Evolutionary conservation across 306 rosid genomes (phyloP).

Genomic region (Cucumis hystrix): DNA sequence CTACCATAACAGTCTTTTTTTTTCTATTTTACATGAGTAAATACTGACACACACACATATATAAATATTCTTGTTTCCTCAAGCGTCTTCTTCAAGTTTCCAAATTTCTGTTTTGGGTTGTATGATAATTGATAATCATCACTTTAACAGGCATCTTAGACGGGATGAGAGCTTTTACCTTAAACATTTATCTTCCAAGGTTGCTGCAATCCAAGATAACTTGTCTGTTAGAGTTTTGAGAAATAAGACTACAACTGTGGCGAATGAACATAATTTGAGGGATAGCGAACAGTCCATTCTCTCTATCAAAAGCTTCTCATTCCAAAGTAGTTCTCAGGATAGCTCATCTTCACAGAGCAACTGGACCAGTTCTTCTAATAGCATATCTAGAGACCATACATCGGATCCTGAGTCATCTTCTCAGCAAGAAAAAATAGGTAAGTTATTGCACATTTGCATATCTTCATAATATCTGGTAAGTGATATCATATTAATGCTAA

Average conservation of each 20-base stretch:
- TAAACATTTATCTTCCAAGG: constrained; percentile 51
- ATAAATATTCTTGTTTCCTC: not conserved
- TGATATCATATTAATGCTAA: too few species aligned
- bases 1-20: not conserved
- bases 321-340: constrained; percentile 17
- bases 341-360: constrained; percentile 13
- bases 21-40: not conserved
- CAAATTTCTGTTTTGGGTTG: not conserved
- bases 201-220: constrained; percentile 44
- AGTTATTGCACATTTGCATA: not conserved
- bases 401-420: constrained; percentile 21
- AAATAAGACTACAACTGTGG: constrained; percentile 13
- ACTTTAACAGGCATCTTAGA: constrained; percentile 37
- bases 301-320: constrained; percentile 20
- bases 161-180: constrained; percentile 41
- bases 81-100: not conserved
- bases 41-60: too few species aligned
- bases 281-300: constrained; percentile 24
- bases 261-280: constrained; percentile 21
- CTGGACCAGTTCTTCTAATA: constrained; percentile 15
- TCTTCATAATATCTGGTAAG: not conserved
- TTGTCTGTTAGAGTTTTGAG: constrained; percentile 31
- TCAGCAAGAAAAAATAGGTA: constrained; percentile 51
- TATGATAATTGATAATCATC: not conserved
- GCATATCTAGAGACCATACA: constrained; percentile 15